Conservation (phyloP, 768 basidiomycete genomes). For the Cyclocybe cylindracea region DNA sequence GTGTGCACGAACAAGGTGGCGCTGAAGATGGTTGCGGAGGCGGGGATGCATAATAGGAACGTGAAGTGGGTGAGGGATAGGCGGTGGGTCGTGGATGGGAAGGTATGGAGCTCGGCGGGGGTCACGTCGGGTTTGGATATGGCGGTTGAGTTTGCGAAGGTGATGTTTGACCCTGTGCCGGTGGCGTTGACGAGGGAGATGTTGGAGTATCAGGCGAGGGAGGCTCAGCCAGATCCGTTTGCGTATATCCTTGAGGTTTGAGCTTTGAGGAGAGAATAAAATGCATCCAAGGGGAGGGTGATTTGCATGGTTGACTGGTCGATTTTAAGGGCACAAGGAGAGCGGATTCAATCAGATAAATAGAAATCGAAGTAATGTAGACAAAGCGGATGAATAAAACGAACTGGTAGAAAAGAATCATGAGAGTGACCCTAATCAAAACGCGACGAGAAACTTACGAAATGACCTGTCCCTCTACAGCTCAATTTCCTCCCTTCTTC, state of each 20-base stretch:
- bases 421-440: too few species aligned
- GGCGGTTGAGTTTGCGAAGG: slow-evolving; percentile 25
- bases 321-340: too few species aligned
- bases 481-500: slow-evolving; percentile 41
- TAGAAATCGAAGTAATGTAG: too few species aligned
- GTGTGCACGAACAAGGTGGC: slow-evolving; percentile 24
- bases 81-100: slow-evolving; percentile 27
- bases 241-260: slow-evolving; percentile 18
- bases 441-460: too few species aligned
- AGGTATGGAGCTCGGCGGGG: slow-evolving; percentile 28
- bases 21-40: slow-evolving; percentile 8
- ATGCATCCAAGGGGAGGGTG: too few species aligned
- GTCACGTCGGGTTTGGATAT: slow-evolving; percentile 28
- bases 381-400: too few species aligned
- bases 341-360: too few species aligned
- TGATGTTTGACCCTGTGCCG: slow-evolving; percentile 22
- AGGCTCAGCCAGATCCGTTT: slow-evolving; percentile 26
- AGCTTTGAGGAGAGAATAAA: background rate
- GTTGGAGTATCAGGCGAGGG: slow-evolving; percentile 24
- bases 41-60: slow-evolving; percentile 16
- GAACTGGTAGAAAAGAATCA: too few species aligned
- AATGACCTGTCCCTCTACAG: background rate
- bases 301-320: too few species aligned
- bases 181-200: slow-evolving; percentile 18
- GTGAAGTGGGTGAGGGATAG: slow-evolving; percentile 30